A percentile compares a stretch with the other conserved stretches of the same genome.
Conservation (phyloP, 192 early-diverging fungal species). For the Umbelopsis sp. region DNA sequence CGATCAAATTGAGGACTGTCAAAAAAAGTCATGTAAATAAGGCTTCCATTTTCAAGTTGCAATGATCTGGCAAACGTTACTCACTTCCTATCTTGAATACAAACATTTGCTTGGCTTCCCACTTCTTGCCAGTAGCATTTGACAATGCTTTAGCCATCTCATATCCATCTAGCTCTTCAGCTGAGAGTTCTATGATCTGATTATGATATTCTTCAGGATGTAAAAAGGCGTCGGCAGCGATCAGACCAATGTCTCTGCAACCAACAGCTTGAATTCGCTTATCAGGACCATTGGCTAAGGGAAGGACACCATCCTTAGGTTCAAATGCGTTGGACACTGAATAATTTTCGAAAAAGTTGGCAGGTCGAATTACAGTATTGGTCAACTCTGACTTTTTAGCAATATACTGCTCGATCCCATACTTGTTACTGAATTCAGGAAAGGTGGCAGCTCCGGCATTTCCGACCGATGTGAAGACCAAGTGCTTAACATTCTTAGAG, state of each 20-base stretch:
- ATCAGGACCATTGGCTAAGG: not conserved
- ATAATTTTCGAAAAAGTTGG: conserved; percentile 20
- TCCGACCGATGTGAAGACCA: conserved; percentile 11
- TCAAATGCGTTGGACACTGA: not conserved
- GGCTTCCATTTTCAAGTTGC: not conserved
- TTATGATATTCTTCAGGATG: not conserved
- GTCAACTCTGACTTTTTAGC: not conserved
- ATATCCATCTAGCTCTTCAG: not conserved
- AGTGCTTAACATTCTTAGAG: not conserved
- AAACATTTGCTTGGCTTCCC: not conserved
- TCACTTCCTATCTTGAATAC: not conserved
- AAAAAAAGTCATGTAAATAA: not conserved
- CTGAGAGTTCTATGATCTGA: not conserved
- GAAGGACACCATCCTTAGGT: not conserved
- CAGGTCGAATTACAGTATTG: conserved; percentile 15
- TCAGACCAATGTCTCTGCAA: conserved; percentile 14
- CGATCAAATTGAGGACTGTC: not conserved
- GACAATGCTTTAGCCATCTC: not conserved
- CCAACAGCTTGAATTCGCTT: conserved; percentile 1
- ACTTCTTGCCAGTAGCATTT: not conserved
- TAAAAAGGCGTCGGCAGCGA: conserved; percentile 2
- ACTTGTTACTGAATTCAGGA: not conserved
- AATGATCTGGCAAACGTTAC: not conserved
- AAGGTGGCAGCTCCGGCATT: not conserved
- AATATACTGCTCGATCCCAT: conserved; percentile 1